Percentiles rank a stretch among this genome's conserved stretches.
These are phyloP conservation scores for Bruguiera sexangula DNA, from an alignment of 345 rosid genomes.

Conservation along the genomic window DNA sequence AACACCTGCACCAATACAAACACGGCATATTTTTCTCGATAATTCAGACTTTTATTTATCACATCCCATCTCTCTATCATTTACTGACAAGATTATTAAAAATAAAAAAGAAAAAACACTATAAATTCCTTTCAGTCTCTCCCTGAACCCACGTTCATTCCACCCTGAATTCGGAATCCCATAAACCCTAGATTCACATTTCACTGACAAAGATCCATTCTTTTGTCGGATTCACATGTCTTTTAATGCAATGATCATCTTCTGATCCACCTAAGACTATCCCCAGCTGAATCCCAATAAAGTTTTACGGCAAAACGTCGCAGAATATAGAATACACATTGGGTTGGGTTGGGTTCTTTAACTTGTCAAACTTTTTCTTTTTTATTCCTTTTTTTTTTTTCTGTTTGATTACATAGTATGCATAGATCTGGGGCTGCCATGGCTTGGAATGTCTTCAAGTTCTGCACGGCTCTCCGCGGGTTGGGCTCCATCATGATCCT, in stretches of 20 bases:
- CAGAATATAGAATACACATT: neutral
- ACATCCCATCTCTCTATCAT: too few species aligned
- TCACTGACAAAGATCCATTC: neutral
- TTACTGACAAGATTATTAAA: too few species aligned
- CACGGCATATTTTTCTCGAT: too few species aligned
- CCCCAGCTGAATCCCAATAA: neutral
- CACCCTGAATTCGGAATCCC: conserved; percentile 24
- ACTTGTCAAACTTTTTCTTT: neutral
- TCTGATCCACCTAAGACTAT: neutral
- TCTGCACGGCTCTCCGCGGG: conserved; percentile 89
- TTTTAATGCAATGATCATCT: neutral
- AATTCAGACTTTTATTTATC: too few species aligned
- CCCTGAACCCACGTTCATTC: neutral
- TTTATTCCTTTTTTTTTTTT: neutral
- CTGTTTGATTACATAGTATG: conserved; percentile 41
- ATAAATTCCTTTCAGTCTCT: neutral
- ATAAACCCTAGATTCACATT: conserved; percentile 34
- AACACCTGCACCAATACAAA: too few species aligned
- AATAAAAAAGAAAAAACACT: too few species aligned
- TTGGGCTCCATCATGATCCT: conserved; percentile 99
- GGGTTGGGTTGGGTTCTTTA: too few species aligned
- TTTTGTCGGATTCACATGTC: neutral
- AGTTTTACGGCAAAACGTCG: neutral
- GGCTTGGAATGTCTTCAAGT: conserved; percentile 99
- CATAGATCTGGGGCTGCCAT: conserved; percentile 91